These are phyloP conservation scores for Parathielavia hyrcaniae DNA, from an alignment of 495 filamentous ascomycete genomes.

Conservation along the genomic window DNA sequence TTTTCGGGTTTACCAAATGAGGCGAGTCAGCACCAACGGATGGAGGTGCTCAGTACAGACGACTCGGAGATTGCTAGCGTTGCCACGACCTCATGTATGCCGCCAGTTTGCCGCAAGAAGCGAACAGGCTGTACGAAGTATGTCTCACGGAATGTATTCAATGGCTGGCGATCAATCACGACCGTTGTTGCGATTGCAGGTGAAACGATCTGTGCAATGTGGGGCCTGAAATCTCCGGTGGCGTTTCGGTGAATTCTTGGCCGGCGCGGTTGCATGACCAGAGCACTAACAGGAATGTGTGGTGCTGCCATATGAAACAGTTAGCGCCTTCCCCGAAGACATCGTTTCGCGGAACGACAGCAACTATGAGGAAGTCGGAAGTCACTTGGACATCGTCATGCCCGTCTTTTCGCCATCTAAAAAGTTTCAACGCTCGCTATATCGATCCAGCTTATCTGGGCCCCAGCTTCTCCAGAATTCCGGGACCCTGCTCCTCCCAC, in stretches of 20 bases:
- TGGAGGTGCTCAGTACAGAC: neutral
- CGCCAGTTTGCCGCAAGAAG: neutral
- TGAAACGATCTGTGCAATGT: neutral
- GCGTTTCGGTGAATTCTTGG: too few species aligned
- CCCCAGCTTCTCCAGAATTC: constrained; percentile 83
- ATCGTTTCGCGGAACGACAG: too few species aligned
- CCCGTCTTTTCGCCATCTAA: constrained; percentile 14
- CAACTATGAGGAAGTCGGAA: neutral
- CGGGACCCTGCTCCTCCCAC: constrained; percentile 90
- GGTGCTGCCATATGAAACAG: too few species aligned
- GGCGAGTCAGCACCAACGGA: constrained; percentile 9
- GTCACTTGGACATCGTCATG: neutral
- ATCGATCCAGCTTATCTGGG: constrained; percentile 49
- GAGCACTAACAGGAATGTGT: too few species aligned
- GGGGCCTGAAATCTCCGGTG: too few species aligned
- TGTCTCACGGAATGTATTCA: too few species aligned
- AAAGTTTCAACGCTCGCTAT: constrained; percentile 17
- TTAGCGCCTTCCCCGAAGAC: too few species aligned
- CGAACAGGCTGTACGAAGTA: neutral
- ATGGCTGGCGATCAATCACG: neutral
- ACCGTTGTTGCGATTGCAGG: too few species aligned
- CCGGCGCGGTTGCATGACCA: too few species aligned
- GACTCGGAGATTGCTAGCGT: constrained; percentile 10
- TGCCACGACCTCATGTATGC: neutral
- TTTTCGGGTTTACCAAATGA: constrained; percentile 13